Base-by-base conservation (phyloP, 441 rosid species). In the Erysimum cheiri region DNA sequence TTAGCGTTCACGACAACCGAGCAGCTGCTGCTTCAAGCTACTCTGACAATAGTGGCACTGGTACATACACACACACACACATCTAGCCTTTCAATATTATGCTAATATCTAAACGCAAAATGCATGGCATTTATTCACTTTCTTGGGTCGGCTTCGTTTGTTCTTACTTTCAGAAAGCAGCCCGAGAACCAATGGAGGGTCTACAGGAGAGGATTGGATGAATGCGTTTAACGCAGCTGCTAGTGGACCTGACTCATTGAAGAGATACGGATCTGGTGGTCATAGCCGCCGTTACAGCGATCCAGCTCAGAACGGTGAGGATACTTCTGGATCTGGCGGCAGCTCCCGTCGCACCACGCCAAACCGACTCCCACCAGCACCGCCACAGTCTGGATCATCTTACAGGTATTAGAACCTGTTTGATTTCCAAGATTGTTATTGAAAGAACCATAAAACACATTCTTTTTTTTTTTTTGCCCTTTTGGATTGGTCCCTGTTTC, bases 151-250 rank as follows among this genome's bases (percentile, higher is more conserved):
- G 12, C 33, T 39, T 43, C 32, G 56, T 63, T 8, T 22, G 22
- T 43, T 61, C 9, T n/a, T 72, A 26, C 60, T 40, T 60, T 64
- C 84, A 88, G 89, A 85, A 72, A 82, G 81, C 70, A 85, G 91
- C 76, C 91, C 91, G 8, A 85, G 84, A 85, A 80, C 79, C 48
- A 77, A 58, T 61, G 81, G 80, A 11, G 77, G 81, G n/a, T 64
- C 83, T 36, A 69, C 84, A 1, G 88, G 88, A 6, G 88, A 87
- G 41, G 94, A 87, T 63, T 88, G 92, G 91, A 84, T 85, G 77
- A 82, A 90, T 47, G 94, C 94, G 19, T 88, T 87, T 36, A 80
- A 85, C 48, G 83, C 86, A 8, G 90, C 90, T n/a, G 87, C 84
- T 52, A 79, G 78, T 67, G 90, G 90, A 39, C 56, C 83, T 14